A percentile compares a stretch with the other conserved stretches of the same genome.
Evolutionary conservation across 2,329 filamentous ascomycete species (phyloP).

Genomic region (Aspergillus sergii): DNA sequence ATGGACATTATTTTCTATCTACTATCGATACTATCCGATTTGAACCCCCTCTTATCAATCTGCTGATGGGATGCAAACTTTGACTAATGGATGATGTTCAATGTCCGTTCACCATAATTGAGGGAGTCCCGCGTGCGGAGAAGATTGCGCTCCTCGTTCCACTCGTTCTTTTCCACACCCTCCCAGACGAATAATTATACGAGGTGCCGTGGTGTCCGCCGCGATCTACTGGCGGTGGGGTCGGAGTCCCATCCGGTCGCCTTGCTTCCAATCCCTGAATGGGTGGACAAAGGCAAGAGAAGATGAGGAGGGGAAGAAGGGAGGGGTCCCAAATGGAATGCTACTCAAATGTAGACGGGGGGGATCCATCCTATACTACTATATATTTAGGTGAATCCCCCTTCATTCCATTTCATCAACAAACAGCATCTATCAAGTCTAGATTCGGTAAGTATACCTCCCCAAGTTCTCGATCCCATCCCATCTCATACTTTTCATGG

Average conservation of each 20-base stretch:
- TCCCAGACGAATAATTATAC: constrained; percentile 3
- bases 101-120: background rate
- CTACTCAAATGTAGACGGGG: no score
- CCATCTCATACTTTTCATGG: background rate
- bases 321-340: background rate
- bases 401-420: constrained; percentile 8
- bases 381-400: constrained; percentile 24
- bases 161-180: constrained; percentile 7
- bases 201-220: background rate
- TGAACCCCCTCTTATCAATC: background rate
- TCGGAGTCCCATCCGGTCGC: background rate
- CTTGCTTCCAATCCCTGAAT: background rate
- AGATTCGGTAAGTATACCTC: background rate
- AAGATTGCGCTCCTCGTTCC: constrained; percentile 5
- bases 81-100: background rate
- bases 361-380: constrained; percentile 7
- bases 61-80: constrained; percentile 8
- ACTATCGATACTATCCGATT: background rate
- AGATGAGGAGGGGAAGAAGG: constrained; percentile 6
- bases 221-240: constrained; percentile 6
- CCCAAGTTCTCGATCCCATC: background rate
- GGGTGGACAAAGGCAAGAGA: background rate
- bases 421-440: constrained; percentile 6
- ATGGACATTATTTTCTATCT: background rate
- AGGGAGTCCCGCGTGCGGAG: constrained; percentile 17